Evolutionary conservation across 176 grass and related monocot genomes (phyloP).

Genomic region (Eremochloa ophiuroides): DNA sequence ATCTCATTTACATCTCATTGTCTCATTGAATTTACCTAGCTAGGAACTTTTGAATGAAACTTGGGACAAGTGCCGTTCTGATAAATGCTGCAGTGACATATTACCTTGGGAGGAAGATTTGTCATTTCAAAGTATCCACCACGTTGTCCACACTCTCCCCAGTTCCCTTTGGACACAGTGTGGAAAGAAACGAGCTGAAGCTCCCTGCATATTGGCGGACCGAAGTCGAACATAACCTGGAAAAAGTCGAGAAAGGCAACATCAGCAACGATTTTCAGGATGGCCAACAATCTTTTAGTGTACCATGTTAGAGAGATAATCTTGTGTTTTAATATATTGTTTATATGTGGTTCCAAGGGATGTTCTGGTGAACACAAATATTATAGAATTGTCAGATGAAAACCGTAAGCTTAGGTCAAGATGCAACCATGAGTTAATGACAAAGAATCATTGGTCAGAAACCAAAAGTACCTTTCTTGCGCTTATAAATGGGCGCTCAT

Average conservation of each 20-base stretch:
- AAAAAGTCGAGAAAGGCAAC: slow-evolving; percentile 28
- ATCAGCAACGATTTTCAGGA: slow-evolving; percentile 14
- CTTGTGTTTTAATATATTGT: slow-evolving; percentile 7
- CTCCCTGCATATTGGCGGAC: slow-evolving; percentile 71
- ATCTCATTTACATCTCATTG: neutral
- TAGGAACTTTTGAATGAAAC: neutral
- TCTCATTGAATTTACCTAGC: neutral
- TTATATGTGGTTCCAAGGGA: neutral
- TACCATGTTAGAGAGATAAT: neutral
- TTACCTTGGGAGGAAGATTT: slow-evolving; percentile 87
- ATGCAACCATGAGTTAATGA: neutral
- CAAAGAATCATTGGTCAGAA: neutral
- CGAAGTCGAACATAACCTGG: slow-evolving; percentile 86
- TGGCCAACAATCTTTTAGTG: neutral
- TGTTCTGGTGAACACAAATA: neutral
- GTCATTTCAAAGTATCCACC: slow-evolving; percentile 99
- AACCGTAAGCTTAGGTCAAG: slow-evolving; percentile 8
- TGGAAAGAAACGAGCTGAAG: slow-evolving; percentile 96
- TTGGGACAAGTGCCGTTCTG: slow-evolving; percentile 6
- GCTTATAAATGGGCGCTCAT: slow-evolving; percentile 92
- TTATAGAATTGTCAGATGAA: slow-evolving; percentile 14
- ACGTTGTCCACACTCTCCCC: slow-evolving; percentile 99
- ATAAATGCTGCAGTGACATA: slow-evolving; percentile 15
- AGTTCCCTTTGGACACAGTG: slow-evolving; percentile 97
- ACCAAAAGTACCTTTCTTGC: slow-evolving; percentile 64